Conservation (phyloP, 2,329 filamentous ascomycete genomes). For the Mycosphaerelloides madeirae region DNA sequence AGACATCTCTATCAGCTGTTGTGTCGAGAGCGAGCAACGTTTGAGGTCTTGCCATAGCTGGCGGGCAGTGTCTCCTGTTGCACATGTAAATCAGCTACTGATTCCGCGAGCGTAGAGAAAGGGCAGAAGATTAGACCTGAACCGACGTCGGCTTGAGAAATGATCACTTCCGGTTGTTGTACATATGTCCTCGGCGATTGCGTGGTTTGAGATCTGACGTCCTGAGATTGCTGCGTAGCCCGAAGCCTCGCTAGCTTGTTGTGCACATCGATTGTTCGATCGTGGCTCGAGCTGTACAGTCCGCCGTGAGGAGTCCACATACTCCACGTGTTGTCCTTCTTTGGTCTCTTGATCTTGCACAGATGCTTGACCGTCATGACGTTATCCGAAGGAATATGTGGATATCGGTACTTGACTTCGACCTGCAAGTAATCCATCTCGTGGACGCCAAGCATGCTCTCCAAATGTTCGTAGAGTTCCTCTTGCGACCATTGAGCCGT, state of each 20-base stretch:
- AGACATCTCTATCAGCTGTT: slow-evolving; percentile 22
- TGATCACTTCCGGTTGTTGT: too few relatives aligned
- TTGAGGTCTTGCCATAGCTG: slow-evolving; percentile 38
- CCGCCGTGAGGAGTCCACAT: slow-evolving; percentile 7
- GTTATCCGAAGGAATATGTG: slow-evolving; percentile 30
- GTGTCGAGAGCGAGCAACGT: slow-evolving; percentile 25
- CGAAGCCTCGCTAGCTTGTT: slow-evolving; percentile 6
- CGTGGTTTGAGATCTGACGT: neutral
- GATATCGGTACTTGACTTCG: slow-evolving; percentile 34
- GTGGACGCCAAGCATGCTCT: slow-evolving; percentile 31
- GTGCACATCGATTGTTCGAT: slow-evolving; percentile 10
- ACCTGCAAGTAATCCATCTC: slow-evolving; percentile 29
- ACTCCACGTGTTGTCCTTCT: slow-evolving; percentile 33
- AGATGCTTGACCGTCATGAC: slow-evolving; percentile 27
- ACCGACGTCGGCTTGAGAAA: too few relatives aligned
- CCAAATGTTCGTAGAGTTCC: slow-evolving; percentile 16
- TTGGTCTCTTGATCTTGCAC: slow-evolving; percentile 28
- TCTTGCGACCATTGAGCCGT: too few relatives aligned
- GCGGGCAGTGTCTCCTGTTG: slow-evolving; percentile 29
- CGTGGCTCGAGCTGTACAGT: slow-evolving; percentile 5
- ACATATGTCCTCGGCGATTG: neutral
- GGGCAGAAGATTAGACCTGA: too few relatives aligned
- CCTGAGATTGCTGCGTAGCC: too few relatives aligned
- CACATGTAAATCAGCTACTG: too few relatives aligned
- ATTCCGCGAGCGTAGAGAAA: too few relatives aligned